A percentile compares a stretch with the other conserved stretches of the same genome.
phyloP scores from a whole-genome alignment of 805 yeast species.

The Teunomyces atbi region DNA sequence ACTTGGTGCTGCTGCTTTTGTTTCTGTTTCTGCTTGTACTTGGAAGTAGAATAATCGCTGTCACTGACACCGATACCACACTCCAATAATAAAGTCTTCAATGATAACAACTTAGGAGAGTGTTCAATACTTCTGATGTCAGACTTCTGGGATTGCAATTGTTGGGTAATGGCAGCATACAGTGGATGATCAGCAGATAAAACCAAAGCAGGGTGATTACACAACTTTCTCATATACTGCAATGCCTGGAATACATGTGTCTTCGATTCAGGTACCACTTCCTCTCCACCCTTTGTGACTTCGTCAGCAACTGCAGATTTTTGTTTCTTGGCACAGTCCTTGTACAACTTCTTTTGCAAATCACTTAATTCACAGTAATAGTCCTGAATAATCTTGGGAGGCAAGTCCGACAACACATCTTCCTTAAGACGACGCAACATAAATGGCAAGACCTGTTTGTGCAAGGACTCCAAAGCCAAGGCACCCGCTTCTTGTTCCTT shows the following conservation, averaged over 20 bases:
- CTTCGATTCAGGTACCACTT: slow-evolving; percentile 50
- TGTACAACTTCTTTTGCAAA: slow-evolving; percentile 81
- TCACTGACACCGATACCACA: slow-evolving; percentile 80
- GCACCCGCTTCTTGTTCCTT: slow-evolving; percentile 98
- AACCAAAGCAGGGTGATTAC: slow-evolving; percentile 95
- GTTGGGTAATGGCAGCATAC: slow-evolving; percentile 60
- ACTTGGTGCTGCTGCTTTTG: slow-evolving; percentile 37
- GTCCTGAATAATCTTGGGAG: slow-evolving; percentile 98
- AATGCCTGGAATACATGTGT: slow-evolving; percentile 96
- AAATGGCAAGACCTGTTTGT: slow-evolving; percentile 94
- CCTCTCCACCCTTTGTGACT: slow-evolving; percentile 36
- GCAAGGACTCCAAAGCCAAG: slow-evolving; percentile 89
- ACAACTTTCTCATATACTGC: slow-evolving; percentile 94
- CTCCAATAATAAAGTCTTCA: slow-evolving; percentile 75
- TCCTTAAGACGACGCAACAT: slow-evolving; percentile 94
- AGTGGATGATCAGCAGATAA: slow-evolving; percentile 82
- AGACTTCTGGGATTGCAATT: slow-evolving; percentile 56
- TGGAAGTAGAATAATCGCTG: slow-evolving; percentile 30
- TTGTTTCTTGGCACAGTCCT: slow-evolving; percentile 85
- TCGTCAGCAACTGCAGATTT: slow-evolving; percentile 68
- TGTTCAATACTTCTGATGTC: slow-evolving; percentile 71
- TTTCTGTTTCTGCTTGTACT: slow-evolving; percentile 31
- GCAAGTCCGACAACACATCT: slow-evolving; percentile 91
- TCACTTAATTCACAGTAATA: slow-evolving; percentile 95
- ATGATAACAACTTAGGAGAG: slow-evolving; percentile 86